Evolutionary conservation across 257 asterid genomes (phyloP), one percentile per base, ranked within the genome.

Genomic region (Gentiana straminea): DNA sequence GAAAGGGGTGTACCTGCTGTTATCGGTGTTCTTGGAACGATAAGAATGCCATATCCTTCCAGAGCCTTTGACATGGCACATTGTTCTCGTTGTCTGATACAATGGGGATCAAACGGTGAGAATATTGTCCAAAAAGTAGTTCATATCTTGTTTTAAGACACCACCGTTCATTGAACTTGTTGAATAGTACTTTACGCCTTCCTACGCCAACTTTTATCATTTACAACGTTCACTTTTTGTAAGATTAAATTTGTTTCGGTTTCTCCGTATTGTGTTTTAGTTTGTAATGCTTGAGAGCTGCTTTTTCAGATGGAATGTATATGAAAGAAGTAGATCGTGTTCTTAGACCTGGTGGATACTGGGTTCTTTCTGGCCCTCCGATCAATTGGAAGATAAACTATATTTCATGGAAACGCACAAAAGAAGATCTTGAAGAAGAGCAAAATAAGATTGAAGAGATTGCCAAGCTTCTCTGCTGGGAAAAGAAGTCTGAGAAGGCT

Each of bases 291-390:
- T 41, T 11, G 35, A 33, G 37, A 33, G 38, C 50, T 4, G 43
- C 9, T 13, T 11, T 52, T 47, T 59, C 61, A 89, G 97, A 77
- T 62, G 95, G 97, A 54, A 77, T 72, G 77, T 86, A 86, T 66
- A 70, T 89, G 51, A 81, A 70, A 88, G 97, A 89, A 79, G 95
- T 89, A 58, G 95, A 89, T 64, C 70, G 97, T 69, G 94, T 89
- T 62, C 86, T 89, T 52, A 70, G 97, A 77, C 94, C 95, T 36
- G 95, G 95, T 69, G 97, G 97, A 45, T 86, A 73, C 73, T 89
- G 97, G 97, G 79, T 89, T 52, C 72, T 89, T 63, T 89, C 97
- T 49, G 97, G 95, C 65, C 97, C 97, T 57, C 97, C 97, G 13
- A 86, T 89, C 75, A 86, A 89, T 61, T 89, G 97, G 97, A 86